A percentile compares a stretch with the other conserved stretches of the same genome.
phyloP scores from a whole-genome alignment of 73 alveolate species.

The Tetrahymena elliotti region DNA sequence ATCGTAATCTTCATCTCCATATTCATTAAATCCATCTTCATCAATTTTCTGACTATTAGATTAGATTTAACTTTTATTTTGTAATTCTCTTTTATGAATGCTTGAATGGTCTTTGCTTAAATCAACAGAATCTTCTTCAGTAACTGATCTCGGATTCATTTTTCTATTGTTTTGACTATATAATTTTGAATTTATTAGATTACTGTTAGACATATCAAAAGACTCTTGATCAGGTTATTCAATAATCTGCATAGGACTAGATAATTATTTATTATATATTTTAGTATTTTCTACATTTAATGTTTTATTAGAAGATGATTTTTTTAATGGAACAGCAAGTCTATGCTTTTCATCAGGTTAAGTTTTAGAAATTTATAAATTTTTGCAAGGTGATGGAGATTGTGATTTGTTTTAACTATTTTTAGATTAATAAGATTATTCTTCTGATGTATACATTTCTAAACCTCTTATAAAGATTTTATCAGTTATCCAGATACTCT shows the following conservation, averaged over 20 bases:
- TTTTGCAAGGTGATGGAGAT: not conserved
- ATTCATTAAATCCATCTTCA: not conserved
- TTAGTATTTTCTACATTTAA: not conserved
- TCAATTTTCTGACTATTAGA: not conserved
- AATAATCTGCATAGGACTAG: not conserved
- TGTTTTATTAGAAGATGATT: not conserved
- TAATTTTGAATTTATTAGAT: not conserved
- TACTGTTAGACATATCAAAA: not conserved
- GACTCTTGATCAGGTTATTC: not conserved
- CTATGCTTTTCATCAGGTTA: not conserved
- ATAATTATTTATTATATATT: not conserved
- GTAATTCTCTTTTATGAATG: not conserved
- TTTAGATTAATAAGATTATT: not conserved
- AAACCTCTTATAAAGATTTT: not conserved
- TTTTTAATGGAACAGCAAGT: not conserved
- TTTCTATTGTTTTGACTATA: not conserved
- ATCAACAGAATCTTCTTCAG: not conserved
- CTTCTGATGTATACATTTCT: not conserved
- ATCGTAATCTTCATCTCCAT: not conserved
- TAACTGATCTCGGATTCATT: not conserved
- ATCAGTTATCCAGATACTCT: not conserved
- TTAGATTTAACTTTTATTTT: not conserved
- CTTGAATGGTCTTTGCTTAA: not conserved
- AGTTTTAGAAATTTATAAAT: not conserved
- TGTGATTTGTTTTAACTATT: not conserved